These are phyloP conservation scores for Didymella pomorum DNA, from an alignment of 2,329 filamentous ascomycete genomes.

Conservation along the genomic window DNA sequence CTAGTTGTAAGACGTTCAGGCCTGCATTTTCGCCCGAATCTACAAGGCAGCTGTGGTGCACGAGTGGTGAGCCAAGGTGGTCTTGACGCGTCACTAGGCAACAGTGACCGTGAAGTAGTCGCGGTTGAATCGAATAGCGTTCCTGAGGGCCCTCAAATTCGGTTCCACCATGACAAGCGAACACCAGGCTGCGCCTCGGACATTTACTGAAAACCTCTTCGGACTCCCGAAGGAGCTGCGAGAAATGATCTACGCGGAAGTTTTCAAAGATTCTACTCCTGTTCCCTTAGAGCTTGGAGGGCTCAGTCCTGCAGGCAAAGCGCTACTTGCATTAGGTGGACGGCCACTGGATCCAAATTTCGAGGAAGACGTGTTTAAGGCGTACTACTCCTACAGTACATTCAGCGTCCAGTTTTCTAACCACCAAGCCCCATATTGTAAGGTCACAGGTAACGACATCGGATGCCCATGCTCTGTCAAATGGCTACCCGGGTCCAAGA, in stretches of 20 bases:
- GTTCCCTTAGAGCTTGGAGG: constrained; percentile 7
- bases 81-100: constrained; percentile 10
- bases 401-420: constrained; percentile 14
- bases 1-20: neutral
- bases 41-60: neutral
- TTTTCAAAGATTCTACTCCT: constrained; percentile 9
- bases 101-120: neutral
- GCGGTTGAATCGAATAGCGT: neutral
- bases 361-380: constrained; percentile 22
- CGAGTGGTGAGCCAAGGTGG: neutral
- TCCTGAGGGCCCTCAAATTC: neutral
- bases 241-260: constrained; percentile 28
- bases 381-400: constrained; percentile 22
- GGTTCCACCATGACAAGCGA: neutral
- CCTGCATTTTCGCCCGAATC: neutral
- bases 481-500: constrained; percentile 1
- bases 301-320: neutral
- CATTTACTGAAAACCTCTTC: constrained; percentile 3
- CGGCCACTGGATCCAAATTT: neutral
- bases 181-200: neutral
- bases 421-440: neutral
- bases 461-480: neutral
- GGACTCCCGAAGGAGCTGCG: constrained; percentile 31
- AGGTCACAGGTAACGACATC: neutral
- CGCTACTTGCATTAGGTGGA: neutral